Conservation (phyloP, 139 green algal genomes). For the Picochlorum sp. region DNA sequence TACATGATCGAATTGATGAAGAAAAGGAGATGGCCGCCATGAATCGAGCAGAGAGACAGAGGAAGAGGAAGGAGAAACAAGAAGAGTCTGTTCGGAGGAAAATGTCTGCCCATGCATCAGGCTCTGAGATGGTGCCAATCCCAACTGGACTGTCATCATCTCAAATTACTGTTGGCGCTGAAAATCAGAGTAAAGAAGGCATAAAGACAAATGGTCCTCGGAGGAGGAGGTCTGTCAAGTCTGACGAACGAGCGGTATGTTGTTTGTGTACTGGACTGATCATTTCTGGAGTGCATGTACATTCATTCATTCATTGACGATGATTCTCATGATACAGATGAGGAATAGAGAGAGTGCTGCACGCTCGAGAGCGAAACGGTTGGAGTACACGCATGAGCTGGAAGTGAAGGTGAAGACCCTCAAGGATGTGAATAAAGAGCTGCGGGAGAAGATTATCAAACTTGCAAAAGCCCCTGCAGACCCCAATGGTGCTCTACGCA, state of each 20-base stretch:
- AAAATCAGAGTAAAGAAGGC: too few species aligned
- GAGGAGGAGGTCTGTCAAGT: too few species aligned
- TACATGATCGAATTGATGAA: neutral
- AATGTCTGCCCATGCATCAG: neutral
- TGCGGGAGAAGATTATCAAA: constrained; percentile 25
- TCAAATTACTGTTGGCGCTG: neutral
- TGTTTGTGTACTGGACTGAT: neutral
- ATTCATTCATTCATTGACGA: too few species aligned
- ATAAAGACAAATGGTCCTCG: too few species aligned
- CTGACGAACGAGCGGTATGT: too few species aligned
- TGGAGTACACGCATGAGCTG: constrained; percentile 38
- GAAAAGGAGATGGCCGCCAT: neutral
- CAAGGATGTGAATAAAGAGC: constrained; percentile 25
- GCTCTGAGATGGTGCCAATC: too few species aligned
- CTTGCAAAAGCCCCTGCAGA: constrained; percentile 15
- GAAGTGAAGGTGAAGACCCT: constrained; percentile 38
- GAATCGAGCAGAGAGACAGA: constrained; percentile 1
- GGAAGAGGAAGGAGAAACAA: constrained; percentile 1
- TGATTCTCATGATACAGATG: constrained; percentile 20
- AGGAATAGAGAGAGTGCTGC: constrained; percentile 53
- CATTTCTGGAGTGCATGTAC: too few species aligned
- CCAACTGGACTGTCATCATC: constrained; percentile 8
- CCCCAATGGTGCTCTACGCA: constrained; percentile 24
- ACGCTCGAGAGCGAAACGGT: constrained; percentile 31
- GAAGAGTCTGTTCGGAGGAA: neutral